Evolutionary conservation across 768 basidiomycete genomes (phyloP), one percentile per base, ranked within the genome.

Genomic region (Pleurotus salmoneostramineus): DNA sequence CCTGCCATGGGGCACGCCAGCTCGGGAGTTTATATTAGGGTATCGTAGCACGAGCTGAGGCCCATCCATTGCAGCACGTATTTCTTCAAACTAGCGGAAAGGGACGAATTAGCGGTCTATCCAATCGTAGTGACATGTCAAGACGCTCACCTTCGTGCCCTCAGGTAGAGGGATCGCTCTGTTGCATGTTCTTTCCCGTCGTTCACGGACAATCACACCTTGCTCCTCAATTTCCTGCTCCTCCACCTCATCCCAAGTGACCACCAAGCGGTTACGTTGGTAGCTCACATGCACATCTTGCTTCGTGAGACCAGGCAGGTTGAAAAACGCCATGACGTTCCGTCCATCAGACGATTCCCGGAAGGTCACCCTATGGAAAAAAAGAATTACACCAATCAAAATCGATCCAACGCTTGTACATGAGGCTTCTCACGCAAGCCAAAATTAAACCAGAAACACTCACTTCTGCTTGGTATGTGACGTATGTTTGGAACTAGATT

Each of bases 221-320:
- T 78, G 77, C 60, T 90, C 87, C 61, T 82, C 78, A 72, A 77
- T 80, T 67, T 90, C 88, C 10, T 75, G 73, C 50, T 83, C 74
- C 62, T 81, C 83, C 56, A 82, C 74, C 7, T 75, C 79, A 58
- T 80, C 77, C 89, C 89, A 91, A 14, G 82, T 86, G 40, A 91
- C 76, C 37, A 87, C 75, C 7, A 91, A 72, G 46, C 81, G 73
- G 61, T 80, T 78, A 55, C 79, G 77, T 55, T 87, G 86, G 63
- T 82, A 91, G 66, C 83, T 89, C 65, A 91, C 84, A 62, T 91
- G 88, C 56, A 89, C 81, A 60, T 91, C 83, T 58, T 89, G 80
- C 67, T 89, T 91, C 65, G 76, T 77, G 44, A 91, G 81, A 32
- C 87, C 85, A 2, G 79, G 78, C 64, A 91, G 72, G 59, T 89